These are phyloP conservation scores for Candida albicans DNA, from an alignment of 1,139 yeast genomes.

Conservation along the genomic window DNA sequence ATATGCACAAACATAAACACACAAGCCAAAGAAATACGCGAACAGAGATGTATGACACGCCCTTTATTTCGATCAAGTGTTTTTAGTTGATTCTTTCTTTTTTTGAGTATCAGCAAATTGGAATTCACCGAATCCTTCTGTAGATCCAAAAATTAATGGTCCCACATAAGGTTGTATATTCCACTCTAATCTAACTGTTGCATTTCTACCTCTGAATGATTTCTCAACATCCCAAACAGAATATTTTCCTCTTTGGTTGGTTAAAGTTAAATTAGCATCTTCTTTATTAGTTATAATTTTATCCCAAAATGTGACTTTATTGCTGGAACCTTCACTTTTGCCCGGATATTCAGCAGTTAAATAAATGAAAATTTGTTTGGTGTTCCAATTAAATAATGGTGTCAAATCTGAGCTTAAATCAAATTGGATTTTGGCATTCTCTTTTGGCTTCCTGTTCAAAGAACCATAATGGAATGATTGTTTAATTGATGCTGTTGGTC, in stretches of 20 bases:
- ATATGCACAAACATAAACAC: no score
- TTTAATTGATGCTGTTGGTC: constrained; percentile 49
- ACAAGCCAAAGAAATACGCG: no score
- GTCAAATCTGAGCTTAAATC: constrained; percentile 67
- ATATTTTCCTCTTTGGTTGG: constrained; percentile 66
- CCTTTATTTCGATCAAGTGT: no score
- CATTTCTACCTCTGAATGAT: constrained; percentile 65
- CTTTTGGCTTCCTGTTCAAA: constrained; percentile 67
- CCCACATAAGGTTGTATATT: constrained; percentile 93
- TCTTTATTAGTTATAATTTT: constrained; percentile 61
- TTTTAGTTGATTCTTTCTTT: constrained; percentile 10
- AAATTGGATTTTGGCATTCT: constrained; percentile 70
- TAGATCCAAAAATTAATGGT: constrained; percentile 67
- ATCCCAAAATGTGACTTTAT: constrained; percentile 90
- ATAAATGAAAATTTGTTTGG: constrained; percentile 90
- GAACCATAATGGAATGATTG: constrained; percentile 77
- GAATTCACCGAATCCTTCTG: constrained; percentile 31
- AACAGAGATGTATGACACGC: no score
- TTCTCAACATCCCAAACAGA: constrained; percentile 86
- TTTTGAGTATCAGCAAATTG: constrained; percentile 27
- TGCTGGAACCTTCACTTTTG: constrained; percentile 46
- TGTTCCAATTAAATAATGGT: constrained; percentile 91
- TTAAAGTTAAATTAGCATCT: constrained; percentile 57
- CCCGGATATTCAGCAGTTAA: constrained; percentile 88
- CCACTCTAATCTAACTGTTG: constrained; percentile 77